Percentiles rank a stretch among this genome's conserved stretches.
Evolutionary conservation across 78 protist species (phyloP).

Genomic region (Dictyostelium brefeldianum): DNA sequence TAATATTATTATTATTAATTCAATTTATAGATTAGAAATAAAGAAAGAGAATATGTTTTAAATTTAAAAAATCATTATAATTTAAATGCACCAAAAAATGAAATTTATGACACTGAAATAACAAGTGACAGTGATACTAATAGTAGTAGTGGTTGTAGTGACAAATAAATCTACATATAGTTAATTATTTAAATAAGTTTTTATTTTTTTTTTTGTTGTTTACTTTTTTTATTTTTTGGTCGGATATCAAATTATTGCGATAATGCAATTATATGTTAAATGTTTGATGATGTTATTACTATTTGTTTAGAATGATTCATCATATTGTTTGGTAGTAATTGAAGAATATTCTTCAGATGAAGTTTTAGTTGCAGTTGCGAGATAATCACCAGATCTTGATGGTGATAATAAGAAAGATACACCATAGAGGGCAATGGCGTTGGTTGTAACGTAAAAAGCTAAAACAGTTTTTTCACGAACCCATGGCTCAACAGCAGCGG

Average conservation of each 20-base stretch:
- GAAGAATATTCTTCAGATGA: conserved; percentile 2
- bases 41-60: conserved; percentile 33
- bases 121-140: too few relatives aligned
- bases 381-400: conserved; percentile 60
- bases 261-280: not conserved
- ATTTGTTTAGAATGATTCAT: conserved; percentile 6
- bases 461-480: conserved; percentile 63
- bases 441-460: conserved; percentile 75
- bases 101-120: not conserved
- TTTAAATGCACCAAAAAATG: conserved; percentile 7
- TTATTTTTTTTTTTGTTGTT: not conserved
- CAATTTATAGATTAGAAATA: conserved; percentile 26
- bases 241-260: too few relatives aligned
- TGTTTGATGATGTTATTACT: not conserved
- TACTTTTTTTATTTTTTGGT: not conserved
- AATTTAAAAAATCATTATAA: not conserved
- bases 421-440: conserved; percentile 55
- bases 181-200: not conserved
- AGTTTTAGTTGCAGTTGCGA: conserved; percentile 23
- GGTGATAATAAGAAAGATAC: conserved; percentile 67
- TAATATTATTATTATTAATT: not conserved
- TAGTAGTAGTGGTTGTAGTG: too few relatives aligned
- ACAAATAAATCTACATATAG: too few relatives aligned
- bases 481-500: conserved; percentile 78
- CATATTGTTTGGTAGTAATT: not conserved